phyloP scores from a whole-genome alignment of 129 eudicot species.

The Helianthus tuberosus region DNA sequence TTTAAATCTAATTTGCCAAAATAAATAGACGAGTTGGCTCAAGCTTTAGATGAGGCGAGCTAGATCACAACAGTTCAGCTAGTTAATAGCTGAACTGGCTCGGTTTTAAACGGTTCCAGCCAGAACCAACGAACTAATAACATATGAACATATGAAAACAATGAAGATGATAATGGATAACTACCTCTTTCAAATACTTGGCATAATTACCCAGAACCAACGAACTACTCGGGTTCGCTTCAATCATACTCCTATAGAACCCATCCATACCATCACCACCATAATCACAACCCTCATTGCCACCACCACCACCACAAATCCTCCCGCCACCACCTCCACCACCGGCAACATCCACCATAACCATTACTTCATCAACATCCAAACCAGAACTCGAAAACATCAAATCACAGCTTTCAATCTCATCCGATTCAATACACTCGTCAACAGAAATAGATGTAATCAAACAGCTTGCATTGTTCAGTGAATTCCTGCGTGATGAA shows the following conservation, averaged over 20 bases:
- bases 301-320: constrained; percentile 36
- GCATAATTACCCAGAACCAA: constrained; percentile 54
- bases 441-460: no score
- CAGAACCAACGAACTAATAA: neutral
- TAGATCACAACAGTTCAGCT: no score
- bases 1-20: no score
- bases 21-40: no score
- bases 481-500: neutral
- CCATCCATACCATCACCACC: constrained; percentile 28
- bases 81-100: no score
- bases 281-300: constrained; percentile 16
- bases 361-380: no score
- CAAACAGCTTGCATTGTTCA: neutral
- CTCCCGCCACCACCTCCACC: constrained; percentile 32
- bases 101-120: no score
- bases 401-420: constrained; percentile 21
- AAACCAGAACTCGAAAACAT: constrained; percentile 34
- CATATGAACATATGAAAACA: neutral
- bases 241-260: constrained; percentile 49
- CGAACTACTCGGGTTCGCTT: constrained; percentile 51
- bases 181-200: constrained; percentile 60
- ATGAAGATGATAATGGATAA: neutral
- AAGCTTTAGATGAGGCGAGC: no score
- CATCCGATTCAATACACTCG: neutral
- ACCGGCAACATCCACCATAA: constrained; percentile 16